Evolutionary conservation across 2,329 filamentous ascomycete genomes (phyloP).

Genomic region (Albophoma yamanashiensis): DNA sequence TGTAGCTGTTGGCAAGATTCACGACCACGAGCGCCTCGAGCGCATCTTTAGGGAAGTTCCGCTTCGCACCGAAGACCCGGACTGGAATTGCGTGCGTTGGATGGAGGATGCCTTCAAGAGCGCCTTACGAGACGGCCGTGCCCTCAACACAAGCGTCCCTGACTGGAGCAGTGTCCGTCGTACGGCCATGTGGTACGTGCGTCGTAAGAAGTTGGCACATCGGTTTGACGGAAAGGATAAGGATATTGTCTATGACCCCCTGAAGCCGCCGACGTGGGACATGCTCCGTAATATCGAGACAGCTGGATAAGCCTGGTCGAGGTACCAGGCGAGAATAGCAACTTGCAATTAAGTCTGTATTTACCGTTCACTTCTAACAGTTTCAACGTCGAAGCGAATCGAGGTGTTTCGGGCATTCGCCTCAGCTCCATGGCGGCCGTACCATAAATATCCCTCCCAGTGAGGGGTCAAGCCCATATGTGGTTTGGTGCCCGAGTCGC

Average conservation of each 20-base stretch:
- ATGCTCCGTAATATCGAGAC: constrained; percentile 16
- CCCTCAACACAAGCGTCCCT: constrained; percentile 18
- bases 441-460: too few species aligned
- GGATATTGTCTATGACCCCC: constrained; percentile 14
- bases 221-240: constrained; percentile 24
- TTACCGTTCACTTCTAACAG: neutral
- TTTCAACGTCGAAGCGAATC: too few species aligned
- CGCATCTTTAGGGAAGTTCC: constrained; percentile 18
- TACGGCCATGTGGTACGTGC: constrained; percentile 25
- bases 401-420: too few species aligned
- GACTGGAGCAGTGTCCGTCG: constrained; percentile 24
- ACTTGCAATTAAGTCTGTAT: neutral
- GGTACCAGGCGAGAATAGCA: neutral
- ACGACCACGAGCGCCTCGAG: constrained; percentile 13
- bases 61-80: constrained; percentile 14
- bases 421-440: too few species aligned
- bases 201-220: constrained; percentile 25
- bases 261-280: constrained; percentile 23
- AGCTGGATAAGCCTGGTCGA: neutral
- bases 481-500: neutral
- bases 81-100: constrained; percentile 34
- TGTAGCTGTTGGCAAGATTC: constrained; percentile 19
- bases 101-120: constrained; percentile 26
- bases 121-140: constrained; percentile 16
- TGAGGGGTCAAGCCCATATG: too few species aligned